Conservation (phyloP, 1,284 basidiomycete species). For the Ustilago vetiveriae region DNA sequence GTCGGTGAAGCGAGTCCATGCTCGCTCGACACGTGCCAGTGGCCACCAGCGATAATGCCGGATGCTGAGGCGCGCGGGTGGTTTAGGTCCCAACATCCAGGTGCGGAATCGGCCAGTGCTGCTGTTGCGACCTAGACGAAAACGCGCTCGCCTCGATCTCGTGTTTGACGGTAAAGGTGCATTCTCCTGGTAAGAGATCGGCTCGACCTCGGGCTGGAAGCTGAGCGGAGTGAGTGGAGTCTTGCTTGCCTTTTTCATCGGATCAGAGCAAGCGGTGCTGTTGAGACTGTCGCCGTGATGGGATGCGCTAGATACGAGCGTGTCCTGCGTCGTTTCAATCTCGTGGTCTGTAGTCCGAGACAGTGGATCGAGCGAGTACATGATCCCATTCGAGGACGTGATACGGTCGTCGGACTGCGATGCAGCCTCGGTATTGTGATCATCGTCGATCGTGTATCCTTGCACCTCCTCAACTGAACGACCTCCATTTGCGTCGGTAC, state of each 20-base stretch:
- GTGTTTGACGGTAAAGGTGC: background rate
- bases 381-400: slow-evolving; percentile 14
- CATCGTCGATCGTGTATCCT: slow-evolving; percentile 29
- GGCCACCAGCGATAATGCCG: slow-evolving; percentile 64
- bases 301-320: slow-evolving; percentile 4
- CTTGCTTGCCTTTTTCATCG: slow-evolving; percentile 12
- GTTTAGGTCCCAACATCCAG: slow-evolving; percentile 44
- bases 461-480: slow-evolving; percentile 5
- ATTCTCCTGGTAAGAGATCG: slow-evolving; percentile 13
- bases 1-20: slow-evolving; percentile 42
- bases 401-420: background rate
- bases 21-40: slow-evolving; percentile 37
- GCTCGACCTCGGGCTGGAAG: slow-evolving; percentile 20
- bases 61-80: slow-evolving; percentile 27
- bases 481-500: background rate
- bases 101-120: background rate
- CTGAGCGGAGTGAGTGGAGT: slow-evolving; percentile 20
- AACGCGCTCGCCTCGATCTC: background rate
- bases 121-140: background rate
- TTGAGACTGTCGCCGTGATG: slow-evolving; percentile 7
- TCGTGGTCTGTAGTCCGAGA: slow-evolving; percentile 2
- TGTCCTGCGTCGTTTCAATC: slow-evolving; percentile 16
- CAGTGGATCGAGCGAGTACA: slow-evolving; percentile 23
- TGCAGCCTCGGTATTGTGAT: background rate
- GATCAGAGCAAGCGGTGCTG: slow-evolving; percentile 1